Evolutionary conservation across 257 asterid species (phyloP).

Genomic region (Ballota nigra): DNA sequence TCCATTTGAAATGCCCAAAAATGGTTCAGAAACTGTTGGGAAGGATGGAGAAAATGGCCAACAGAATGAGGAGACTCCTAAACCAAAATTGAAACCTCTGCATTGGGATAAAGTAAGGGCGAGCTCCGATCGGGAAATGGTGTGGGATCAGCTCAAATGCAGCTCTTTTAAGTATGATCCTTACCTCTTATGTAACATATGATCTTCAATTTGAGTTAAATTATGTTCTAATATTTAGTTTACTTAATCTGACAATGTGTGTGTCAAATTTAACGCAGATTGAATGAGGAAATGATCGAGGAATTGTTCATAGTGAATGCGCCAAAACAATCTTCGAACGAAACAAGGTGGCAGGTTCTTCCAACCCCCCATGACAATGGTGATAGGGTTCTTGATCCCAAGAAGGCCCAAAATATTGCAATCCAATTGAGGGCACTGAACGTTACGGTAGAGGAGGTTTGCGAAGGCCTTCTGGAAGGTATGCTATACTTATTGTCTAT

Average conservation of each 20-base stretch:
- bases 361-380: conserved; percentile 60
- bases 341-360: conserved; percentile 59
- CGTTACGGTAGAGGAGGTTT: conserved; percentile 92
- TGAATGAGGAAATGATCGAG: conserved; percentile 98
- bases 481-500: conserved; percentile 1
- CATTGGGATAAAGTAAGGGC: conserved; percentile 99
- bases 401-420: conserved; percentile 95
- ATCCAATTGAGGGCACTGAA: conserved; percentile 83
- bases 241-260: background rate
- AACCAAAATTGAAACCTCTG: conserved; percentile 87
- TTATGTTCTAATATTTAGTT: background rate
- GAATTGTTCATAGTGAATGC: conserved; percentile 72
- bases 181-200: background rate
- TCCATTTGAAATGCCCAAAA: conserved; percentile 54
- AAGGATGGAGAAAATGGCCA: conserved; percentile 29
- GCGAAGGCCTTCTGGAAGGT: conserved; percentile 95
- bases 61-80: conserved; percentile 53
- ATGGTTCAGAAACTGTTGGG: conserved; percentile 21
- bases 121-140: conserved; percentile 93
- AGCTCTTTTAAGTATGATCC: conserved; percentile 84
- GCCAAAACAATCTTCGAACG: conserved; percentile 57
- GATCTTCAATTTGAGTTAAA: background rate
- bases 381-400: conserved; percentile 85
- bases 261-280: conserved; percentile 45
- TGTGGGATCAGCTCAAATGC: conserved; percentile 95